Base-by-base conservation (phyloP, 352 stramenopile genomes). In the Phytophthora fragariaefolia region DNA sequence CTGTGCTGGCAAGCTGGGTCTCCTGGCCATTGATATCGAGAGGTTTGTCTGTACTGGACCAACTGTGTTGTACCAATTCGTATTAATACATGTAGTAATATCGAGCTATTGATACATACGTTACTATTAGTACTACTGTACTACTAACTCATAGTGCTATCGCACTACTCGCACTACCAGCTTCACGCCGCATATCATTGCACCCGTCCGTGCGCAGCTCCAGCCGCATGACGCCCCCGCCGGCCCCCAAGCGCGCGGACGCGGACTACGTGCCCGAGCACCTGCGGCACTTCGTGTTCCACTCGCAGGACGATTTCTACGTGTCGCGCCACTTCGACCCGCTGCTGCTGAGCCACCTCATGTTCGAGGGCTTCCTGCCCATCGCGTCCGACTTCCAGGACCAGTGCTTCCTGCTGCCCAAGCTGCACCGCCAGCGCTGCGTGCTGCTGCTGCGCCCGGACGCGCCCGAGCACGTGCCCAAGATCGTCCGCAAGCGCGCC, bases 241-340 rank as follows among this genome's bases (percentile, higher is more conserved):
- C 58, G 4, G 38, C 42, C 49, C 23, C 43, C n/a, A 52, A 74
- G 30, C 76, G 79, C 49, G 52, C 65, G 28, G 83, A 95, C 67
- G 84, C 79, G 53, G 79, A 93, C 52, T 97, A 95, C 74, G 85
- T 98, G 24, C 95, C 92, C 3, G n/a, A 58, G 46, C 93, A 97
- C 60, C 66, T 98, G 18, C 74, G 71, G 34, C 78, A 73, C 34
- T 92, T 95, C 58, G 90, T 98, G 9, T 85, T 89, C 66, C 93
- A 97, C 64, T 97, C 95, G 63, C 88, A 97, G 63, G 91, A 96
- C 40, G 95, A 98, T 60, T 98, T 98, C 65, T 98, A 96, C 69
- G 81, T 97, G 34, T 96, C 91, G 45, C 87, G 76, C 17, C 90
- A 87, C 61, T 98, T 97, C 66, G 85, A 98, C 36, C 83, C 88